Evolutionary conservation across 1,284 basidiomycete genomes (phyloP).

Genomic region (Meira miltonrushii): DNA sequence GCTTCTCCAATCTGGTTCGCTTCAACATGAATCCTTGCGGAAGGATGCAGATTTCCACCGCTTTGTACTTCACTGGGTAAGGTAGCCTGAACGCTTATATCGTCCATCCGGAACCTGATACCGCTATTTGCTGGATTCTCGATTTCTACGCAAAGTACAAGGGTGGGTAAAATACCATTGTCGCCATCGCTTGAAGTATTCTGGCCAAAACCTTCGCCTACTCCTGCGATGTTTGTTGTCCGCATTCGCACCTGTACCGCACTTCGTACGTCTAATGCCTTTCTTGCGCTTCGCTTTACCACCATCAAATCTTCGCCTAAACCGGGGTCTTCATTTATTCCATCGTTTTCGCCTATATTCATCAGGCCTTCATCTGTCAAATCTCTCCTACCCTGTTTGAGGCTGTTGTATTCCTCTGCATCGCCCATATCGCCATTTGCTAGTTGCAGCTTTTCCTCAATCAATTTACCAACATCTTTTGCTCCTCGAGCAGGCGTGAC

Average conservation of each 20-base stretch:
- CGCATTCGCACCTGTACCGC: conserved; percentile 8
- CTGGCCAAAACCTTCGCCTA: background rate
- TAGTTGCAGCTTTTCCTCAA: background rate
- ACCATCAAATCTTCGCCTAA: background rate
- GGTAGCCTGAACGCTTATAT: conserved; percentile 1
- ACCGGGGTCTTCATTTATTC: background rate
- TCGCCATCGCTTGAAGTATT: background rate
- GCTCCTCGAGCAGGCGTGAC: conserved; percentile 10
- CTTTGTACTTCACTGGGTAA: background rate
- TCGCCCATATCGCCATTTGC: conserved; percentile 8
- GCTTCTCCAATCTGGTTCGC: background rate
- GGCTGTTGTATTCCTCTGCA: background rate
- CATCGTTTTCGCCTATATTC: background rate
- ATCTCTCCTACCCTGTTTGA: background rate
- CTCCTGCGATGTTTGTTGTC: background rate
- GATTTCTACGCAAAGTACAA: conserved; percentile 14
- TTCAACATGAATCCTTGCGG: background rate
- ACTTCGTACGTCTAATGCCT: conserved; percentile 6
- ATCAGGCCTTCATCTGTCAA: background rate
- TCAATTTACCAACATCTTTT: conserved; percentile 5
- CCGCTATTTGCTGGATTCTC: conserved; percentile 12
- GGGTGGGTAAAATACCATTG: background rate
- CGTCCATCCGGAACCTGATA: conserved; percentile 5
- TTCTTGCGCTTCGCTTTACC: conserved; percentile 1
- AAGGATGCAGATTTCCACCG: too few species aligned